Conservation (phyloP, 306 rosid genomes). For the Castanea crenata region DNA sequence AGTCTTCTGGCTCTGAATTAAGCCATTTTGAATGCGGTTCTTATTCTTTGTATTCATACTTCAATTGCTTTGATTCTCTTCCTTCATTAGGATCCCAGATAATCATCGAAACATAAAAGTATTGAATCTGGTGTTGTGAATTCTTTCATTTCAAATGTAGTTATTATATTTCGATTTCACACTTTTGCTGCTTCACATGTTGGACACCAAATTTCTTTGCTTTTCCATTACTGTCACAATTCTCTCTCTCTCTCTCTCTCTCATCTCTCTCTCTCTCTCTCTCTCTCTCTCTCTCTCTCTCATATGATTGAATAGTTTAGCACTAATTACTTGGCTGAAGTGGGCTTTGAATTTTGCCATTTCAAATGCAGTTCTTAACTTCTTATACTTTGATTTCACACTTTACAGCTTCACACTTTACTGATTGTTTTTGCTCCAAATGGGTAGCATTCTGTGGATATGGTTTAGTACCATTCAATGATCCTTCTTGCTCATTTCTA, state of each 20-base stretch:
- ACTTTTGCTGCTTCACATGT: conserved; percentile 12
- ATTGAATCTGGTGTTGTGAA: not conserved
- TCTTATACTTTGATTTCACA: too few relatives aligned
- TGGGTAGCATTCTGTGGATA: conserved; percentile 21
- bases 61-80: not conserved
- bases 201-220: conserved; percentile 18
- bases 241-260: not conserved
- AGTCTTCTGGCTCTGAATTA: conserved; percentile 15
- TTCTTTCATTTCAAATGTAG: conserved; percentile 11
- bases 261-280: not conserved
- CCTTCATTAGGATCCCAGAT: not conserved
- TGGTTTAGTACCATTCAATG: conserved; percentile 13
- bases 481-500: conserved; percentile 14
- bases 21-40: conserved; percentile 14
- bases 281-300: not conserved
- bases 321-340: too few relatives aligned
- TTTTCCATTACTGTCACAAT: not conserved
- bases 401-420: not conserved
- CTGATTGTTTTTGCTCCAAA: conserved; percentile 2
- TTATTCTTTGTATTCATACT: not conserved
- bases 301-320: too few relatives aligned
- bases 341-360: too few relatives aligned
- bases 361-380: too few relatives aligned
- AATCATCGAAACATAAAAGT: not conserved
- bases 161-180: not conserved